Conservation (phyloP, 2,329 filamentous ascomycete genomes). For the Calonectria naviculata region DNA sequence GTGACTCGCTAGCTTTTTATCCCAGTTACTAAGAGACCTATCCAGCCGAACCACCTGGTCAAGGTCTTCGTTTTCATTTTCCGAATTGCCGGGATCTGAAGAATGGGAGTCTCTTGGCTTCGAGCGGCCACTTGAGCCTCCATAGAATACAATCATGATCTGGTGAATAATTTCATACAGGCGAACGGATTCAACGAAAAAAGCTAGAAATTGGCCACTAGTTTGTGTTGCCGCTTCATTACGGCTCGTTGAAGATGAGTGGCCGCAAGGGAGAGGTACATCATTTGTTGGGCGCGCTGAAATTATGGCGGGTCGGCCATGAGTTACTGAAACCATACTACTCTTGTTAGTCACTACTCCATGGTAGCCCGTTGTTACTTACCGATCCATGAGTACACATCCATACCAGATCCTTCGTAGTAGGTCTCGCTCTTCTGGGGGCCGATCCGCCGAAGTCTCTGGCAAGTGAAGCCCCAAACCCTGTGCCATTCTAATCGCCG, state of each 20-base stretch:
- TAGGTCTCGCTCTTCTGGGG: conserved; percentile 39
- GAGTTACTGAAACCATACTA: conserved; percentile 50
- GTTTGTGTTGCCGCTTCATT: background rate
- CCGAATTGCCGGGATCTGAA: background rate
- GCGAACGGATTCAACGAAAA: conserved; percentile 49
- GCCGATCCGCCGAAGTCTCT: conserved; percentile 45
- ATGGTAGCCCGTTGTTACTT: conserved; percentile 1
- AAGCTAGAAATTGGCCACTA: conserved; percentile 33
- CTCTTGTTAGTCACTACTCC: background rate
- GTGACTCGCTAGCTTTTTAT: conserved; percentile 40
- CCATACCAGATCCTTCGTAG: conserved; percentile 49
- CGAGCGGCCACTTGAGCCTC: conserved; percentile 17
- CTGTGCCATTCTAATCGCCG: conserved; percentile 59
- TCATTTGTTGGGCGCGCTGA: conserved; percentile 37
- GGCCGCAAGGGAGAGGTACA: conserved; percentile 41
- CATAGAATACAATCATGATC: conserved; percentile 44
- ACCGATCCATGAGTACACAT: conserved; percentile 53
- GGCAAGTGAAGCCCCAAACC: conserved; percentile 57
- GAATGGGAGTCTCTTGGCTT: conserved; percentile 15
- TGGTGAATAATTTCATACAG: conserved; percentile 52
- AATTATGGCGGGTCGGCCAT: conserved; percentile 51
- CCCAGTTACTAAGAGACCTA: conserved; percentile 45
- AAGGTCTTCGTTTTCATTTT: conserved; percentile 40
- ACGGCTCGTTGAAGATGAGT: background rate
- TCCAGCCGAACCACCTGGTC: conserved; percentile 47